Evolutionary conservation across 2,329 filamentous ascomycete species (phyloP).

Genomic region (Aspergillus udagawae): DNA sequence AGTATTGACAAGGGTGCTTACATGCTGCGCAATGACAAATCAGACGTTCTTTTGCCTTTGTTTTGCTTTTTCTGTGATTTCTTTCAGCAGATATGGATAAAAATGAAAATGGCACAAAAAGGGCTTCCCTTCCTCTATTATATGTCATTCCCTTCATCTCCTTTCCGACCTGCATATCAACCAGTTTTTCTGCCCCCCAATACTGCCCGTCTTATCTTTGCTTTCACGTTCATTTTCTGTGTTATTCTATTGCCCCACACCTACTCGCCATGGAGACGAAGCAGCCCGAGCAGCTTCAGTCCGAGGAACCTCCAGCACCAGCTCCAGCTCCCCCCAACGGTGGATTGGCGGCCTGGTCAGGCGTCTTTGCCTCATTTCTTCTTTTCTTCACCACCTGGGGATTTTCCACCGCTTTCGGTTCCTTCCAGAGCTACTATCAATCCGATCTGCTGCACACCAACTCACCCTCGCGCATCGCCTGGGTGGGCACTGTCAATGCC

Average conservation of each 20-base stretch:
- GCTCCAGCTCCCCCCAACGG: constrained; percentile 11
- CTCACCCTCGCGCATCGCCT: constrained; percentile 38
- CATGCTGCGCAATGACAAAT: not conserved
- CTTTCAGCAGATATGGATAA: not conserved
- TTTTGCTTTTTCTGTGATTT: not conserved
- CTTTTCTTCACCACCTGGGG: constrained; percentile 21
- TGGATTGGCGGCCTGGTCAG: constrained; percentile 17
- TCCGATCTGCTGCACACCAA: constrained; percentile 13
- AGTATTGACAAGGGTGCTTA: not conserved
- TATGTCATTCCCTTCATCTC: not conserved
- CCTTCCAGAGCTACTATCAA: constrained; percentile 24
- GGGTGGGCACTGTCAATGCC: constrained; percentile 41
- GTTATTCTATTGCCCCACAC: not conserved
- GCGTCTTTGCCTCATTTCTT: constrained; percentile 17
- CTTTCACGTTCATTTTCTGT: not conserved
- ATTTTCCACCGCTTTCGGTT: constrained; percentile 17
- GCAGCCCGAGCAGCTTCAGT: not conserved
- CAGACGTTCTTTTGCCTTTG: not conserved
- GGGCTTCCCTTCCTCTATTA: not conserved
- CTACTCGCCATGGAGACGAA: not conserved
- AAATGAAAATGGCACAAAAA: not conserved
- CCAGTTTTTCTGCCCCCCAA: not conserved
- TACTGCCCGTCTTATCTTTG: not conserved
- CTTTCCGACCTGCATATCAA: not conserved
- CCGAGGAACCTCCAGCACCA: not conserved